A percentile compares a stretch with the other conserved stretches of the same genome.
Conservation (phyloP, 345 rosid genomes). For the Boechera retrofracta region DNA sequence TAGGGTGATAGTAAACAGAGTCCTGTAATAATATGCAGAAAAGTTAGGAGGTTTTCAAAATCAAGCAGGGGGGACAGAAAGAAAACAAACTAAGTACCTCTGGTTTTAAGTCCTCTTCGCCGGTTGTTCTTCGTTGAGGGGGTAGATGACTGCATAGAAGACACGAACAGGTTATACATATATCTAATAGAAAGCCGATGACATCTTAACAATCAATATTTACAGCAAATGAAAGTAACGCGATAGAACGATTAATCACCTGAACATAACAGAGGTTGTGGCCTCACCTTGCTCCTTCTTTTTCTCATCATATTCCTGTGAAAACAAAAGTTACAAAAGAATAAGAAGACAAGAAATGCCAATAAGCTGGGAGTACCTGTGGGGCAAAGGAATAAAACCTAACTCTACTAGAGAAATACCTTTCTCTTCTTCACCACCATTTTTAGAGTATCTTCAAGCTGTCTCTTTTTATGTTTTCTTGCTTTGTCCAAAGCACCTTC, state of each 20-base stretch:
- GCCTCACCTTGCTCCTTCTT: slow-evolving; percentile 95
- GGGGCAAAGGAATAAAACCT: not conserved
- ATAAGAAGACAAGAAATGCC: slow-evolving; percentile 18
- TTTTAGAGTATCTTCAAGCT: slow-evolving; percentile 94
- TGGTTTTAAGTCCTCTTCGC: slow-evolving; percentile 91
- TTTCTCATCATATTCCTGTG: slow-evolving; percentile 88
- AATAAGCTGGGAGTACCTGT: slow-evolving; percentile 1
- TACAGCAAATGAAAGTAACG: slow-evolving; percentile 7
- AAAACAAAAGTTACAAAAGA: slow-evolving; percentile 14
- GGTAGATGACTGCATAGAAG: slow-evolving; percentile 81
- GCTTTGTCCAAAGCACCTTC: slow-evolving; percentile 99
- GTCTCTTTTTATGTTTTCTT: slow-evolving; percentile 98
- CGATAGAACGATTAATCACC: slow-evolving; percentile 49
- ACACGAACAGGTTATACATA: not conserved
- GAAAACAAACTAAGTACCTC: slow-evolving; percentile 59
- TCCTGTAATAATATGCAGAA: slow-evolving; percentile 61
- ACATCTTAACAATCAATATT: slow-evolving; percentile 17
- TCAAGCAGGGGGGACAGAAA: slow-evolving; percentile 29
- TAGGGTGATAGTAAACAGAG: slow-evolving; percentile 96
- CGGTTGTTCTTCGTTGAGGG: slow-evolving; percentile 68
- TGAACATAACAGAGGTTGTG: slow-evolving; percentile 94
- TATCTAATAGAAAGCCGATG: slow-evolving; percentile 10
- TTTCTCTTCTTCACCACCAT: slow-evolving; percentile 91
- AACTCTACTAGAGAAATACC: slow-evolving; percentile 50
- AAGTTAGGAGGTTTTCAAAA: slow-evolving; percentile 23